Evolutionary conservation across 805 yeast genomes (phyloP), one percentile per base, ranked within the genome.

Genomic region (Starmerella geochares): DNA sequence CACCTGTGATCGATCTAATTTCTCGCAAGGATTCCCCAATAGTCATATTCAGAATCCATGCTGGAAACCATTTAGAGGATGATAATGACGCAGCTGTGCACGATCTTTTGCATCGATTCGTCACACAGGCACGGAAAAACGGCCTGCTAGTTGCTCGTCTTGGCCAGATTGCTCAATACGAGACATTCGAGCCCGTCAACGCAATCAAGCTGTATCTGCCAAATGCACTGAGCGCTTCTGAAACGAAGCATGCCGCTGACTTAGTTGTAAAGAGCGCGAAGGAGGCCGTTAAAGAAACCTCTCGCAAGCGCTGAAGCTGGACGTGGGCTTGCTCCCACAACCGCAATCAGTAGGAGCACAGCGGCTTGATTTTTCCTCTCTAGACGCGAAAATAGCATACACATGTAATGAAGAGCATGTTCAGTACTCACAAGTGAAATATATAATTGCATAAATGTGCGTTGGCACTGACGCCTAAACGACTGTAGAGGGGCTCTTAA

Each of bases 101-200:
- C 24, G 90, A 81, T 62, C 66, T 84, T 46, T 66, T 90, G 49
- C 94, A 85, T 65, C 68, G 67, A 47, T 75, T 88, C 21, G 78
- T 85, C 27, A 81, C 83, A 58, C 64, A 65, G 20, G 69, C 78
- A 9, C 71, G 83, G 48, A 60, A 62, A 10, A 65, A 72, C 16
- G 75, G 77, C 14, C 73, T 85, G 16, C 72, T 86, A 53, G 72
- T 88, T 42, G 72, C 79, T 35, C 78, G 95, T 60, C 71, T 79
- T 24, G 78, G 78, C 50, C 71, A 72, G 51, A 73, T 86, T 11
- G 69, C 81, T 48, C 80, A 77, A 57, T 94, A 81, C 61, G 96
- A 87, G 62, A 68, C 79, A 46, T 70, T 83, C 53, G 86, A 92
- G 9, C 66, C 80, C 38, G 72, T 76, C 44, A 86, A 86, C 40